Evolutionary conservation across 2,329 filamentous ascomycete genomes (phyloP).

Genomic region (Trichoderma harzianum): DNA sequence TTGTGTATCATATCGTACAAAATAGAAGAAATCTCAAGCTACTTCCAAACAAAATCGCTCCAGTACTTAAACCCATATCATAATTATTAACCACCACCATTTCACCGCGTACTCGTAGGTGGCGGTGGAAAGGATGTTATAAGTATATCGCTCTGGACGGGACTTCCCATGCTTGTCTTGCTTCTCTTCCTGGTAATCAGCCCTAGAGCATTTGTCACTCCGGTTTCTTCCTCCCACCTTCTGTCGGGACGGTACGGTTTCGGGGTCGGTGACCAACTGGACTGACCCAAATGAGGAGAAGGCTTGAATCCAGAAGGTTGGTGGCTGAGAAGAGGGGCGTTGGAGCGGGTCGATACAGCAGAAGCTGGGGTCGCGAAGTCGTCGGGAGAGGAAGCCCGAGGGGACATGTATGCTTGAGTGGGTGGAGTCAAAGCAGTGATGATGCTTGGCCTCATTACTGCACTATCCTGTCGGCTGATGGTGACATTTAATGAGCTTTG

Average conservation of each 20-base stretch:
- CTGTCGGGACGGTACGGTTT: not conserved
- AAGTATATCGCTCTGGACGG: conserved; percentile 7
- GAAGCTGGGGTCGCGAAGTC: conserved; percentile 32
- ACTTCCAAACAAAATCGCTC: not conserved
- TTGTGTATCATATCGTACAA: not conserved
- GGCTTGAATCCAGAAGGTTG: conserved; percentile 24
- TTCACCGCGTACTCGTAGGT: conserved; percentile 28
- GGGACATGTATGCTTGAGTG: conserved; percentile 13
- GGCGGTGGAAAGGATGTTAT: conserved; percentile 40
- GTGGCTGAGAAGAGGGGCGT: conserved; percentile 33
- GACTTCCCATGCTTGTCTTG: not conserved
- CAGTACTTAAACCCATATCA: not conserved
- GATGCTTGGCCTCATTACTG: conserved; percentile 19
- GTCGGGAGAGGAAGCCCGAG: conserved; percentile 19
- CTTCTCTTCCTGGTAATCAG: conserved; percentile 13
- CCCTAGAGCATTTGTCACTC: not conserved
- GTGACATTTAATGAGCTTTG: not conserved
- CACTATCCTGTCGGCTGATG: not conserved
- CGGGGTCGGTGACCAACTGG: conserved; percentile 9
- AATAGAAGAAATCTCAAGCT: not conserved
- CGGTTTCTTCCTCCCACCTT: conserved; percentile 8
- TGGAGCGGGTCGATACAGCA: conserved; percentile 34
- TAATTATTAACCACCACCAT: not conserved
- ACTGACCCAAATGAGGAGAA: conserved; percentile 16
- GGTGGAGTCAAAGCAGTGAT: conserved; percentile 25